A percentile compares a stretch with the other conserved stretches of the same genome.
phyloP scores from a whole-genome alignment of 768 basidiomycete genomes.

The Hortiboletus campestris region DNA sequence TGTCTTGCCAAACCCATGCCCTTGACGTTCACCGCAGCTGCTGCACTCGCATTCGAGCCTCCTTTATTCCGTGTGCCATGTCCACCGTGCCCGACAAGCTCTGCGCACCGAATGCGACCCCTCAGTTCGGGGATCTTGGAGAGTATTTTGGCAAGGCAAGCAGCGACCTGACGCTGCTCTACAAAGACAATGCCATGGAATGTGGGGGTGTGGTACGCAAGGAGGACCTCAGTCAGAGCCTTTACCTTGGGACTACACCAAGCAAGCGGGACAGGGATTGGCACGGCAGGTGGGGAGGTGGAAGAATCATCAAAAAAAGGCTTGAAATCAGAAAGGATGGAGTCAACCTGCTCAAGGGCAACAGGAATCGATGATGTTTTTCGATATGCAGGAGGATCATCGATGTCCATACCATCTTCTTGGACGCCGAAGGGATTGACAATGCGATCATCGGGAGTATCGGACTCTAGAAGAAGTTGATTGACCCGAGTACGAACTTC shows the following conservation, averaged over 20 bases:
- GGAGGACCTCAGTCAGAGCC: slow-evolving; percentile 59
- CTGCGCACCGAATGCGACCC: slow-evolving; percentile 56
- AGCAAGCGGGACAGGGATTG: slow-evolving; percentile 44
- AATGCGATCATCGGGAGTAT: slow-evolving; percentile 17
- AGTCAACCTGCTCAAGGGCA: slow-evolving; percentile 47
- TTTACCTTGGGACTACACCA: slow-evolving; percentile 77
- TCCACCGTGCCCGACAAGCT: slow-evolving; percentile 68
- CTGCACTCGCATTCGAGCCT: slow-evolving; percentile 11
- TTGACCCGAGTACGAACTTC: slow-evolving; percentile 55
- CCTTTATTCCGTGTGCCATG: slow-evolving; percentile 26
- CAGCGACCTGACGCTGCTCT: slow-evolving; percentile 78
- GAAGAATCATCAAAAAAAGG: slow-evolving; percentile 37
- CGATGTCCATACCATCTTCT: slow-evolving; percentile 30
- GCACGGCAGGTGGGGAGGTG: slow-evolving; percentile 29
- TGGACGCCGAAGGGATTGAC: slow-evolving; percentile 14
- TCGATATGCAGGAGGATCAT: slow-evolving; percentile 16
- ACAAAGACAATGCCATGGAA: slow-evolving; percentile 90
- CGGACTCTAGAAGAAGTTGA: slow-evolving; percentile 36
- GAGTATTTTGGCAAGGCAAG: slow-evolving; percentile 64
- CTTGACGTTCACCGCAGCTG: slow-evolving; percentile 37
- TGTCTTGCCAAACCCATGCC: slow-evolving; percentile 55
- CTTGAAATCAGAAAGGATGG: slow-evolving; percentile 46
- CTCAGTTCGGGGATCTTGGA: slow-evolving; percentile 56
- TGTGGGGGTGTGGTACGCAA: slow-evolving; percentile 46
- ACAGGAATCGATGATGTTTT: slow-evolving; percentile 31